Evolutionary conservation across 768 basidiomycete genomes (phyloP).

Genomic region (Leucocoprinus birnbaumii): DNA sequence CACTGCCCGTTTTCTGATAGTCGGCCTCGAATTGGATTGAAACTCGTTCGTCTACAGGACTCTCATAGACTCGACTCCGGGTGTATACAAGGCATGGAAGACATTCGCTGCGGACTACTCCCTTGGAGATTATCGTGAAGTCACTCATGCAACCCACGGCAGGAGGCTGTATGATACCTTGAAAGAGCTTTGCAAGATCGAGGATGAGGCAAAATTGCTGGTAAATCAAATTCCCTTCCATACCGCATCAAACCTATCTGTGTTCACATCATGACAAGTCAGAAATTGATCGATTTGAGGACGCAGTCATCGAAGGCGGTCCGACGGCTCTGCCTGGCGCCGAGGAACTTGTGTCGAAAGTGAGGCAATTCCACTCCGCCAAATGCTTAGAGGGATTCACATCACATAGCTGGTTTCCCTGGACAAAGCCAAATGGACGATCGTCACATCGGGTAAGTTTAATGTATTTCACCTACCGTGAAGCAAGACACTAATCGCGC

Average conservation of each 20-base stretch:
- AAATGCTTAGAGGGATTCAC: not conserved
- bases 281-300: constrained; percentile 77
- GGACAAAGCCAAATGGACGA: constrained; percentile 61
- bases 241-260: not conserved
- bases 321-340: constrained; percentile 70
- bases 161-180: constrained; percentile 75
- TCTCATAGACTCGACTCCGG: constrained; percentile 80
- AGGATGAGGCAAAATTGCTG: constrained; percentile 51
- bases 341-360: constrained; percentile 49
- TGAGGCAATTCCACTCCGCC: constrained; percentile 22
- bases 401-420: constrained; percentile 26
- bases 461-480: not conserved
- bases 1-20: not conserved
- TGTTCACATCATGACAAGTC: constrained; percentile 32
- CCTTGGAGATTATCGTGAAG: constrained; percentile 41
- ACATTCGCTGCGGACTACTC: constrained; percentile 63
- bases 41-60: constrained; percentile 41
- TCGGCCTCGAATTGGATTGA: constrained; percentile 4
- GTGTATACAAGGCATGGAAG: constrained; percentile 76
- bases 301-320: constrained; percentile 64
- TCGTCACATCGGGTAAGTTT: constrained; percentile 73
- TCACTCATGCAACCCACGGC: constrained; percentile 69
- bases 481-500: not conserved
- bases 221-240: constrained; percentile 38
- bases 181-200: constrained; percentile 61